Evolutionary conservation across 2,329 filamentous ascomycete species (phyloP).

Genomic region (Colletotrichum filicis): DNA sequence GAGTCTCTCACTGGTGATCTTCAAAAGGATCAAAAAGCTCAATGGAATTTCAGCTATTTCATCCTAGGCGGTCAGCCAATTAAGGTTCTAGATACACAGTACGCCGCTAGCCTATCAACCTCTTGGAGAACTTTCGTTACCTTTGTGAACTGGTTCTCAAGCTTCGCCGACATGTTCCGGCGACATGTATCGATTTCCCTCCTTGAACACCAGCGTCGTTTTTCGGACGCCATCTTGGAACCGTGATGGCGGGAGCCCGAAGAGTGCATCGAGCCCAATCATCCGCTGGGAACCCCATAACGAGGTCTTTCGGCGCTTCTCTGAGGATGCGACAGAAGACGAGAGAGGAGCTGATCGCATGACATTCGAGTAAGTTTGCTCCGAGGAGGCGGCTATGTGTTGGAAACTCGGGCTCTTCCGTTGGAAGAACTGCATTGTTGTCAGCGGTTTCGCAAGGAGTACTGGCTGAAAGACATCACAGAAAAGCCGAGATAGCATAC

Average conservation of each 20-base stretch:
- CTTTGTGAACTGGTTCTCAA: background rate
- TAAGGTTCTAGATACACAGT: background rate
- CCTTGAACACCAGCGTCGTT: constrained; percentile 24
- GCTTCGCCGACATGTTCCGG: constrained; percentile 28
- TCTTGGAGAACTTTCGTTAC: background rate
- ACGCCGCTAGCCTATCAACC: background rate
- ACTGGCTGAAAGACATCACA: constrained; percentile 20
- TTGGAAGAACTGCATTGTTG: background rate
- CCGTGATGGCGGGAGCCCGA: constrained; percentile 26
- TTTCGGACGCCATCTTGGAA: constrained; percentile 27
- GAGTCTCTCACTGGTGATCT: background rate
- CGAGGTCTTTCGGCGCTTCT: constrained; percentile 39
- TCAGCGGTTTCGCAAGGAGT: background rate
- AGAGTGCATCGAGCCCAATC: constrained; percentile 7
- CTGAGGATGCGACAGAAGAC: constrained; percentile 35
- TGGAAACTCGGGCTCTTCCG: background rate
- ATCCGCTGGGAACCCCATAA: constrained; percentile 25
- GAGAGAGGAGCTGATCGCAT: constrained; percentile 4
- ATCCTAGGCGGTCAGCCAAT: background rate
- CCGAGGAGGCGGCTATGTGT: background rate
- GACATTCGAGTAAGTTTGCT: constrained; percentile 15
- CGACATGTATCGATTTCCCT: constrained; percentile 19
- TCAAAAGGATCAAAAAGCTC: background rate
- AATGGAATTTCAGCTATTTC: background rate
- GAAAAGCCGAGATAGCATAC: constrained; percentile 36